phyloP scores from a whole-genome alignment of 108 stramenopile species.

The Nannochloropsis salina region DNA sequence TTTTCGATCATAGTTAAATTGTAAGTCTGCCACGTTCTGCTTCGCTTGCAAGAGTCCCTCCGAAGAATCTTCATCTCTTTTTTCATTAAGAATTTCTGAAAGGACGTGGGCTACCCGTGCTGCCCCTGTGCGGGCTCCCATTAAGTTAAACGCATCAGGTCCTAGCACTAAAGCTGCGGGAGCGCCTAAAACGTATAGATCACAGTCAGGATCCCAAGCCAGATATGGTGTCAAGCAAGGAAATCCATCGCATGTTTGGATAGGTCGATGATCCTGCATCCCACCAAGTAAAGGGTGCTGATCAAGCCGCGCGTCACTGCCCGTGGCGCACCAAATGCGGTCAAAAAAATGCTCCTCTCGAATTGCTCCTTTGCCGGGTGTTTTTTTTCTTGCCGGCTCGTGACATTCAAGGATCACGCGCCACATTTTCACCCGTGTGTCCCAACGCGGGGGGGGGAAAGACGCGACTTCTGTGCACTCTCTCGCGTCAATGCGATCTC shows the following conservation, averaged over 20 bases:
- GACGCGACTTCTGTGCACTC: neutral
- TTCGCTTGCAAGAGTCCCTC: neutral
- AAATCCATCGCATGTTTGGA: neutral
- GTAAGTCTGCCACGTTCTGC: neutral
- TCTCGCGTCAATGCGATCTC: neutral
- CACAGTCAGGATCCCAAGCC: neutral
- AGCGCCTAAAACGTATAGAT: neutral
- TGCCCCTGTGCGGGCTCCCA: conserved; percentile 11
- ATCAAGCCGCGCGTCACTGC: neutral
- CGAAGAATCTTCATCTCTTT: neutral
- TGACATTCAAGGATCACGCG: neutral
- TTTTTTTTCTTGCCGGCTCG: neutral
- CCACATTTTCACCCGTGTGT: neutral
- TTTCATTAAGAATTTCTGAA: neutral
- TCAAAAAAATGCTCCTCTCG: neutral
- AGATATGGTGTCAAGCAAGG: neutral
- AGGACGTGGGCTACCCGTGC: neutral
- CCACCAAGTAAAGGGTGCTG: neutral
- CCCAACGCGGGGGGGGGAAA: neutral
- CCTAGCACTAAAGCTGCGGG: neutral
- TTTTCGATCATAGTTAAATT: neutral
- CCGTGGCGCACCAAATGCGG: conserved; percentile 19
- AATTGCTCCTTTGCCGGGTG: neutral
- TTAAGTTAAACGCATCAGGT: neutral
- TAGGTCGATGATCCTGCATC: neutral